phyloP scores from a whole-genome alignment of 345 rosid genomes.

The Excoecaria cochinchinensis region DNA sequence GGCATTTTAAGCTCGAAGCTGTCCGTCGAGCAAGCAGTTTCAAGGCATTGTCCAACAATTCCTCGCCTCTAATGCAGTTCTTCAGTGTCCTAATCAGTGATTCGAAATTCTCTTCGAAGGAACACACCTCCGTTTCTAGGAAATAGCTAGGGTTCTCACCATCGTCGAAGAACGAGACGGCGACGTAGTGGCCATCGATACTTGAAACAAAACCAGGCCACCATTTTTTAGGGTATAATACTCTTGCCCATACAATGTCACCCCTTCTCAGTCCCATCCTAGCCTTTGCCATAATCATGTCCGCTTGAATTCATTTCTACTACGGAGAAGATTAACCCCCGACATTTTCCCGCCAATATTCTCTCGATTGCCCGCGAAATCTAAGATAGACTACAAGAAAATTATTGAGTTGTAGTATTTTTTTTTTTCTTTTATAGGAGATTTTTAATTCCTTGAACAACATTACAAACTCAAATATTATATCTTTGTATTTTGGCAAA shows the following conservation, averaged over 20 bases:
- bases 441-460: no score
- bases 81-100: not conserved
- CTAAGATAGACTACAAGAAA: no score
- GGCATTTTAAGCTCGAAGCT: conserved; percentile 1
- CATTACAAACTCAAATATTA: no score
- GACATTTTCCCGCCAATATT: not conserved
- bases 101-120: conserved; percentile 10
- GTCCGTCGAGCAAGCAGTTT: not conserved
- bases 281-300: not conserved
- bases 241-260: conserved; percentile 31
- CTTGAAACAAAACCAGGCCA: conserved; percentile 26
- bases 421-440: no score
- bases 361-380: no score
- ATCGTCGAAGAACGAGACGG: conserved; percentile 17
- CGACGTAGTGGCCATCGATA: conserved; percentile 10
- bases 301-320: not conserved
- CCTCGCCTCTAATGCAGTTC: not conserved
- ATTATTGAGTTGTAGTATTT: no score
- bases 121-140: conserved; percentile 11
- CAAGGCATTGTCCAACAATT: conserved; percentile 5
- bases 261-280: conserved; percentile 11
- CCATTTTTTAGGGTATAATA: conserved; percentile 24
- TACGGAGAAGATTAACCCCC: not conserved
- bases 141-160: not conserved
- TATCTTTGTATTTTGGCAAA: no score